Base-by-base conservation (phyloP, 805 yeast species). In the Yamadazyma paraphyllophila region DNA sequence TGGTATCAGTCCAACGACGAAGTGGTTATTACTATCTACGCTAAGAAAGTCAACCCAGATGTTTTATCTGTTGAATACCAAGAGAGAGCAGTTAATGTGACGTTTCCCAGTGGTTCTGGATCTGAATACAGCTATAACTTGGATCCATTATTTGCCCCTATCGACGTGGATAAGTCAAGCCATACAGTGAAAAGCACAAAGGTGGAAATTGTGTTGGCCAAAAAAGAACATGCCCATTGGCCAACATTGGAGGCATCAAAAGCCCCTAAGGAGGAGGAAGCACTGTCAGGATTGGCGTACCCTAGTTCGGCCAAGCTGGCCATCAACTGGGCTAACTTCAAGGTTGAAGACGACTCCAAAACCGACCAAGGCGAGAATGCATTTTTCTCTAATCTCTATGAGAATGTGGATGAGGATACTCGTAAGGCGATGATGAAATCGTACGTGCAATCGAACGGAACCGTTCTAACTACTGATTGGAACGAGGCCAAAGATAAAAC, bases 391-490 rank as follows among this genome's bases (percentile, higher is more conserved):
- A 74, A 81, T 51, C 59, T 94, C 9, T 94, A 85, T 66, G 75
- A 76, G 24, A 82, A 77, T 52, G 92, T 96, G 0, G 96, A 90
- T 60, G 94, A 86, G 7, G 97, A 94, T 57, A 84, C 96, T 1
- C 73, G 73, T 54, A 74, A 95, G 42, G 99, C 99, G 1, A 94
- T 94, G 98, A 85, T 88, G 96, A 94, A 94, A 68, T 88, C 96
- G 43, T 94, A 79, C 57, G 74, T 81, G n/a, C 97, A 94, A 65
- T 87, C 96, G 55, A 85, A 87, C 56, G 99, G 99, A 15, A 94
- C 99, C 0, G 81, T 96, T 1, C 71, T 94, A 47, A 88, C 96
- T 38, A 94, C 99, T 3, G 87, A 88, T 60, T 94, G 99, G 99
- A 77, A 69, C 9, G 96, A 89, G 48, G 98, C 95, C 2, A 72